phyloP scores from a whole-genome alignment of 352 stramenopile genomes.

The Phytophthora meadii region DNA sequence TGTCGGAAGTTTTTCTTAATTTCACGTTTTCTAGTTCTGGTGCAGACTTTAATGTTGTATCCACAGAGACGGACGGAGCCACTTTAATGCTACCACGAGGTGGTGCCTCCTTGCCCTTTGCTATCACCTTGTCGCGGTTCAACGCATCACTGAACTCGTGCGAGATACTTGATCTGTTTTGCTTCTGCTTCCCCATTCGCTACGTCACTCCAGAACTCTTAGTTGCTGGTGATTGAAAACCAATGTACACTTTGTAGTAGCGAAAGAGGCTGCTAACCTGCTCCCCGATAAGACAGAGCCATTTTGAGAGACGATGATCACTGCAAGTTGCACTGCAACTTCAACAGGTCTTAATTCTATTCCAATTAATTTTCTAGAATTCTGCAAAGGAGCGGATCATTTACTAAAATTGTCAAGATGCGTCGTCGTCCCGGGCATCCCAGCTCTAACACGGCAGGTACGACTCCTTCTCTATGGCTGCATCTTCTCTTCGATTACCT shows the following conservation, averaged over 20 bases:
- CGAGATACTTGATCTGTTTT: conserved; percentile 26
- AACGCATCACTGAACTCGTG: conserved; percentile 38
- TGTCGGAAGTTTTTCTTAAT: neutral
- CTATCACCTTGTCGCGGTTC: conserved; percentile 29
- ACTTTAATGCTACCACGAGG: conserved; percentile 19
- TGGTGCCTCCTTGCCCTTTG: conserved; percentile 9
- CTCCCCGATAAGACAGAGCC: too few species aligned
- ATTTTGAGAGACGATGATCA: neutral
- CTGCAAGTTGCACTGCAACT: neutral
- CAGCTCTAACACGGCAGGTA: conserved; percentile 25
- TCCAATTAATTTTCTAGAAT: neutral
- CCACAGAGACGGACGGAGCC: neutral
- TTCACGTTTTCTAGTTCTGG: conserved; percentile 3
- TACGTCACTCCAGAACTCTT: neutral
- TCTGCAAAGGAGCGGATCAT: neutral
- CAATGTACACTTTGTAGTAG: too few species aligned
- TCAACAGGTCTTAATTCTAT: neutral
- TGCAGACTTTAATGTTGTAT: conserved; percentile 1
- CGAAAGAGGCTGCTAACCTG: too few species aligned
- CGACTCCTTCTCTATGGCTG: neutral
- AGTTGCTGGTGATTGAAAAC: neutral
- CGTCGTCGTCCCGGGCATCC: conserved; percentile 41
- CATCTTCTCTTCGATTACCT: conserved; percentile 9
- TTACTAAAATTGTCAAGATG: conserved; percentile 23
- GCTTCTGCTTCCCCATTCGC: conserved; percentile 15